These are phyloP conservation scores for Lipomyces mesembrius DNA, from an alignment of 805 yeast genomes.

Conservation along the genomic window DNA sequence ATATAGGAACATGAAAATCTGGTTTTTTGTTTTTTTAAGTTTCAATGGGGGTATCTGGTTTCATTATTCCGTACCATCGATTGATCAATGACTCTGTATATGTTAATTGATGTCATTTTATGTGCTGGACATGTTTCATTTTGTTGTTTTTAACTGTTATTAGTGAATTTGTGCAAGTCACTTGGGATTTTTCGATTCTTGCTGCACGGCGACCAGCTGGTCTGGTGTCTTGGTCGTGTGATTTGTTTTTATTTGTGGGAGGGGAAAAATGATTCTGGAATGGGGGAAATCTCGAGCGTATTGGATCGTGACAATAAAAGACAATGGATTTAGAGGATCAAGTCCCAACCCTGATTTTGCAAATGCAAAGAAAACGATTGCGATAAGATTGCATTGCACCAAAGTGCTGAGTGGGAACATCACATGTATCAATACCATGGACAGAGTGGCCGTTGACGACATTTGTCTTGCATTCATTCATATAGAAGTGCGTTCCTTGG, in stretches of 20 bases:
- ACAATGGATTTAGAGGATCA: neutral
- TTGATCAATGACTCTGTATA: slow-evolving; percentile 1
- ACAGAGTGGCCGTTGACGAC: too few species aligned
- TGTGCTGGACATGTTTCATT: neutral
- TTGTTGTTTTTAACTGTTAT: neutral
- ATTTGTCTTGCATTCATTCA: too few species aligned
- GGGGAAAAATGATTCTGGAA: too few species aligned
- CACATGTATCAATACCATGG: too few species aligned
- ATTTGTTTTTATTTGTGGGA: neutral
- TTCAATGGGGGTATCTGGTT: slow-evolving; percentile 1
- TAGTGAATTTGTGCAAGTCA: neutral
- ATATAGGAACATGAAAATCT: slow-evolving; percentile 1
- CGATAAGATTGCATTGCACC: too few species aligned
- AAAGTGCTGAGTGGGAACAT: too few species aligned
- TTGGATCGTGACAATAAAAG: neutral
- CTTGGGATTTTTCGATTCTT: neutral
- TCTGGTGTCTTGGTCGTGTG: neutral
- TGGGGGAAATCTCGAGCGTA: neutral
- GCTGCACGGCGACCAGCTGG: neutral
- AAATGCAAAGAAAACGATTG: too few species aligned
- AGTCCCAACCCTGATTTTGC: too few species aligned
- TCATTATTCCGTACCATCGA: neutral
- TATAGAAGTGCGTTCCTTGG: too few species aligned
- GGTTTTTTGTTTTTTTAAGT: neutral
- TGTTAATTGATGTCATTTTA: neutral